These are phyloP conservation scores for Clohesyomyces aquaticus DNA, from an alignment of 495 filamentous ascomycete genomes.

Conservation along the genomic window DNA sequence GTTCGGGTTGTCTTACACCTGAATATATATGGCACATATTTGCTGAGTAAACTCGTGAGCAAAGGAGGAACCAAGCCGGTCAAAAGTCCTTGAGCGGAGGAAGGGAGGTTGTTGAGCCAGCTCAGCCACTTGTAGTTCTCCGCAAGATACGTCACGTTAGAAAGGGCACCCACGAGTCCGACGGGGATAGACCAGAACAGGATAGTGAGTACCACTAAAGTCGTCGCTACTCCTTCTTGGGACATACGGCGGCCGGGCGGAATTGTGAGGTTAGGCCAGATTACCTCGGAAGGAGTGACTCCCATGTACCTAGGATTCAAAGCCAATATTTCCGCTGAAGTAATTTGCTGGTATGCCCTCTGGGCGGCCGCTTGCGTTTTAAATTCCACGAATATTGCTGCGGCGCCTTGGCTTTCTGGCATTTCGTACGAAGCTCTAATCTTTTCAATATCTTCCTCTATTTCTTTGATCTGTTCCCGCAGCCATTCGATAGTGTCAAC, in stretches of 20 bases:
- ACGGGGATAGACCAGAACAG: constrained; percentile 49
- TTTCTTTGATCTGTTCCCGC: constrained; percentile 37
- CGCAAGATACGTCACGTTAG: constrained; percentile 46
- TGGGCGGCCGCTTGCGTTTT: constrained; percentile 44
- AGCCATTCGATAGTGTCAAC: constrained; percentile 44
- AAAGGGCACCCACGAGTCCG: constrained; percentile 43
- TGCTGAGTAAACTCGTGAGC: constrained; percentile 38
- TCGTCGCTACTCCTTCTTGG: constrained; percentile 38
- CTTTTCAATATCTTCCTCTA: constrained; percentile 28
- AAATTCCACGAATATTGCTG: constrained; percentile 47
- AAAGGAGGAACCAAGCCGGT: constrained; percentile 45
- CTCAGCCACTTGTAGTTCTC: constrained; percentile 41
- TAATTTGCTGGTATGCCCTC: constrained; percentile 42
- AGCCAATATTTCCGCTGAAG: constrained; percentile 30
- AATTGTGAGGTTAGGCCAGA: constrained; percentile 46
- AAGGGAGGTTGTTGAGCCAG: constrained; percentile 44
- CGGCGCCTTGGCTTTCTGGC: constrained; percentile 11
- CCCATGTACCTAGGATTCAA: constrained; percentile 43
- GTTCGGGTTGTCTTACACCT: constrained; percentile 29
- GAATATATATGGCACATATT: constrained; percentile 46
- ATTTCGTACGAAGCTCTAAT: constrained; percentile 24
- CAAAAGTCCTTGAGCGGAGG: constrained; percentile 41
- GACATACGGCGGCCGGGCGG: constrained; percentile 37
- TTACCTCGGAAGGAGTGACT: constrained; percentile 43
- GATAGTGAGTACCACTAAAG: constrained; percentile 42